Percentiles rank a stretch among this genome's conserved stretches.
phyloP scores from a whole-genome alignment of 1,284 basidiomycete genomes.

The Cryptococcus sp. region DNA sequence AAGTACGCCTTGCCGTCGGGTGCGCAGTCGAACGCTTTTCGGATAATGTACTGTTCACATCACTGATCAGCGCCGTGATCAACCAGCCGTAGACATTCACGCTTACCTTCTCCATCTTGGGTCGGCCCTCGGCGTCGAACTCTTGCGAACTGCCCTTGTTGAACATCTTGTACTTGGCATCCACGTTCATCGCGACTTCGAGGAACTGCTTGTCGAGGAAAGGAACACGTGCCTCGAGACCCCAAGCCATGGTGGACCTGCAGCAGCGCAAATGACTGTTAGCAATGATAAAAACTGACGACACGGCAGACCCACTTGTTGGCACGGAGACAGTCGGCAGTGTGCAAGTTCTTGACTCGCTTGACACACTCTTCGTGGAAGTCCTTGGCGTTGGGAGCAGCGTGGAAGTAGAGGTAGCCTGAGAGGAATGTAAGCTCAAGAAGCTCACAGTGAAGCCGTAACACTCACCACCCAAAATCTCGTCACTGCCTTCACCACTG shows the following conservation, averaged over 20 bases:
- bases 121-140: conserved; percentile 78
- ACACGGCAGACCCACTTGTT: conserved; percentile 73
- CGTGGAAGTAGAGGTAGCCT: conserved; percentile 99
- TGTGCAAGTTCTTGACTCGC: conserved; percentile 97
- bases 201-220: conserved; percentile 98
- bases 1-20: conserved; percentile 87
- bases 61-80: background rate
- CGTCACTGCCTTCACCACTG: conserved; percentile 96
- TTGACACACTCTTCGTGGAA: conserved; percentile 97
- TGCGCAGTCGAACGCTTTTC: conserved; percentile 93
- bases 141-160: conserved; percentile 75
- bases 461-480: conserved; percentile 84
- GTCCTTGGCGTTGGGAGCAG: conserved; percentile 81
- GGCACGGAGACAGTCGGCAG: conserved; percentile 94
- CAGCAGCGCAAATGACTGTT: conserved; percentile 1
- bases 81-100: no score
- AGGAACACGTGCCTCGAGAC: conserved; percentile 96
- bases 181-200: conserved; percentile 88
- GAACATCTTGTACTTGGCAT: conserved; percentile 89
- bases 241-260: conserved; percentile 99
- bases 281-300: background rate
- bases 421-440: conserved; percentile 7
- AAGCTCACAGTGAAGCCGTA: background rate
- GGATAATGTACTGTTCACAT: conserved; percentile 76
- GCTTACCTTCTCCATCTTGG: conserved; percentile 87